Evolutionary conservation across 805 yeast species (phyloP).

Genomic region (Cyberlindnera mississippiensis): DNA sequence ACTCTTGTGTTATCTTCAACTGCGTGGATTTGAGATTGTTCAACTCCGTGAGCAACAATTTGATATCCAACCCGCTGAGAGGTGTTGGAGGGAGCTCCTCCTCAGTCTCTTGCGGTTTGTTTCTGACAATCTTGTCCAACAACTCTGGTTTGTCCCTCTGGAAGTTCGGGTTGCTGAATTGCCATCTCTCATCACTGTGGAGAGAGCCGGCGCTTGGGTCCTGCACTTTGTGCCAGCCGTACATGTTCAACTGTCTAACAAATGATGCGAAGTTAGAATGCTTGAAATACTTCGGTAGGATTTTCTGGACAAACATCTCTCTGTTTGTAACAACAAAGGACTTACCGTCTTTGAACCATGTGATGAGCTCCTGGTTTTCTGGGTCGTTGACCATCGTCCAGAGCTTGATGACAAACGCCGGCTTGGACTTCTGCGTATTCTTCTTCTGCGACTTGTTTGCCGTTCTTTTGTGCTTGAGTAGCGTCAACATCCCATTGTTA

Average conservation of each 20-base stretch:
- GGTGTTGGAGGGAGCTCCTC: conserved; percentile 2
- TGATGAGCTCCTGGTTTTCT: conserved; percentile 61
- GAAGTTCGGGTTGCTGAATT: conserved; percentile 82
- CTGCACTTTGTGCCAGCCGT: conserved; percentile 98
- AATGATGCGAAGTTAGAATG: conserved; percentile 94
- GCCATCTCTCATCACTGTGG: conserved; percentile 77
- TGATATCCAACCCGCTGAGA: background rate
- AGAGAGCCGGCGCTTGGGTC: conserved; percentile 78
- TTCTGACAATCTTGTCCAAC: conserved; percentile 80
- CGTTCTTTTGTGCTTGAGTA: conserved; percentile 6
- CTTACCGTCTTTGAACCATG: conserved; percentile 84
- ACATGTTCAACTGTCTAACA: conserved; percentile 96
- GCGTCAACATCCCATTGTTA: conserved; percentile 3
- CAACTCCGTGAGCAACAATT: conserved; percentile 7
- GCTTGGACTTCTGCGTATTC: conserved; percentile 46
- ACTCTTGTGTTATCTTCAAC: conserved; percentile 74
- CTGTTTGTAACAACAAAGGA: conserved; percentile 81
- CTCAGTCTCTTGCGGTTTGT: conserved; percentile 38
- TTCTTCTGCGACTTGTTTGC: conserved; percentile 5
- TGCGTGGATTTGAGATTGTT: conserved; percentile 69
- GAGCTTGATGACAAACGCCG: conserved; percentile 88
- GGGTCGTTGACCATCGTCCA: conserved; percentile 96
- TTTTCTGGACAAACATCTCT: conserved; percentile 74
- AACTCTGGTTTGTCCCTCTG: conserved; percentile 75
- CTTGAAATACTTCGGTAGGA: conserved; percentile 89